A percentile compares a stretch with the other conserved stretches of the same genome.
phyloP scores from a whole-genome alignment of 257 asterid genomes.

The Solanum chmielewskii region DNA sequence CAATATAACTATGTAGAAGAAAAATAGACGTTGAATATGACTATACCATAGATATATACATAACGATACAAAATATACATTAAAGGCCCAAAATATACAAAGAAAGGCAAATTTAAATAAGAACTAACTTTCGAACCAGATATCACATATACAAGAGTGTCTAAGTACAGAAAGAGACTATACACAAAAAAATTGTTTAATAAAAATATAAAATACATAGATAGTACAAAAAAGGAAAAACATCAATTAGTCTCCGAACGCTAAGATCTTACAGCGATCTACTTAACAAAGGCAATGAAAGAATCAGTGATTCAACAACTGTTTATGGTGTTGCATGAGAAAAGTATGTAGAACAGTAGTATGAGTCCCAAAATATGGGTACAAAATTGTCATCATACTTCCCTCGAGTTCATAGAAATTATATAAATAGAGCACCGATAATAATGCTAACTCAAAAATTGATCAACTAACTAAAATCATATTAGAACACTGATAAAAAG shows the following conservation, averaged over 20 bases:
- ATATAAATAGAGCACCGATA: too few species aligned
- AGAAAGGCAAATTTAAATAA: neutral
- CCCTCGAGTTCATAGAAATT: neutral
- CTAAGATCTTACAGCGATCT: neutral
- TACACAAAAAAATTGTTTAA: too few species aligned
- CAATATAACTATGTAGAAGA: too few species aligned
- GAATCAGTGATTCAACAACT: neutral
- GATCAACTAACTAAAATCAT: neutral
- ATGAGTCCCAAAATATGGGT: neutral
- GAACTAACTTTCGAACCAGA: neutral
- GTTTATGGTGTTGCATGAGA: neutral
- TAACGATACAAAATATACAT: neutral
- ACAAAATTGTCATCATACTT: too few species aligned
- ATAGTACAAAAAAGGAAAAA: neutral
- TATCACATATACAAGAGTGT: neutral
- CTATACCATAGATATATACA: neutral
- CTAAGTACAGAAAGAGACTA: neutral
- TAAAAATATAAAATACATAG: neutral
- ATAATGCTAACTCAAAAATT: too few species aligned
- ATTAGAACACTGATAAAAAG: too few species aligned
- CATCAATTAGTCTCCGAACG: neutral
- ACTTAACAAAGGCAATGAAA: neutral
- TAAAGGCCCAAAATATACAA: neutral
- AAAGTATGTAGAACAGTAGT: neutral
- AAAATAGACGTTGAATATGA: too few species aligned